Base-by-base conservation (phyloP, 164 flowering plant species). In the Vitis rotundifolia region DNA sequence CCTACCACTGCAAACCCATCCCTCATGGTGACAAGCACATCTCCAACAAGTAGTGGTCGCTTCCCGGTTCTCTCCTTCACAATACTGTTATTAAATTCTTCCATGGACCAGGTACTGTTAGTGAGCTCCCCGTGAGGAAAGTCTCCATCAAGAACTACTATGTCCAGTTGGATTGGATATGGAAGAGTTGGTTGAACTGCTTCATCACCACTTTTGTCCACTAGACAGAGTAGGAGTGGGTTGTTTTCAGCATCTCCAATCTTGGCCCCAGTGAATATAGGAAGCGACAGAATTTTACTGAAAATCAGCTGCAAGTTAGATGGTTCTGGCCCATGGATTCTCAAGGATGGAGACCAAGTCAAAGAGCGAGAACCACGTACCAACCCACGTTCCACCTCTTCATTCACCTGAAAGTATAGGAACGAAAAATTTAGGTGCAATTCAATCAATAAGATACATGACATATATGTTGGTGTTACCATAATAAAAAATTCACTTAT, bases 241-340 rank as follows among this genome's bases (percentile, higher is more conserved):
- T 60, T 72, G 62, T 49, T 54, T 29, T 86, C 82, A 19, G 44
- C 48, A 67, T 83, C 89, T 15, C 66, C 68, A 1, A 90, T 79
- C 64, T 87, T 89, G 73, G 77, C 84, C 0, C 83, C 84, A 2
- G 97, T 90, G 80, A 87, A 92, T 22, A 92, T 82, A 1, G 94
- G 89, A 14, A 78, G 84, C 0, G 79, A 74, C 4, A 86, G 86
- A 10, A 59, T 77, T 12, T 82, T 80, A 13, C 50, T 68, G 78
- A 92, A 90, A 2, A 61, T 51, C 1, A 92, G 79, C 48, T 79
- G 74, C 0, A 89, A 61, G 69, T 64, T 81, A 15, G 89, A 73
- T 9, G 80, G 77, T 51, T 80, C 84, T 1, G 61, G 78, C 11
- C 83, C 84, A 76, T 84, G 83, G 68, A 88, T 75, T 65, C 80